phyloP scores from a whole-genome alignment of 225 moss, liverwort and hornwort species.

The Sphagnum tenellum region DNA sequence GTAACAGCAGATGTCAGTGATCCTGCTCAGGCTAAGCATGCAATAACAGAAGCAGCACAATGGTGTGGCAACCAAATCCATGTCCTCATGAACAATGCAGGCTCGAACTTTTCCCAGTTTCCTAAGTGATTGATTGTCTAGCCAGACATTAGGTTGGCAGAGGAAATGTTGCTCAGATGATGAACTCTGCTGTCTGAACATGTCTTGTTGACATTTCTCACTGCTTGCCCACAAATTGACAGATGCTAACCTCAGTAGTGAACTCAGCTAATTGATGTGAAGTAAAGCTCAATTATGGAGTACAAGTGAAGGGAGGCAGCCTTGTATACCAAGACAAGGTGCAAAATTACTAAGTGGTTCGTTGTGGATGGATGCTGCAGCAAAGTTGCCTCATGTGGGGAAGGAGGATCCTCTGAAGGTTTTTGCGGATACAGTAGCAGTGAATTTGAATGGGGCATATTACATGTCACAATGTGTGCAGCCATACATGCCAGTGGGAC shows the following conservation, averaged over 20 bases:
- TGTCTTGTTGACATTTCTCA: no score
- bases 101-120: neutral
- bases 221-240: no score
- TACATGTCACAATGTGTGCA: constrained; percentile 32
- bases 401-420: constrained; percentile 28
- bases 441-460: constrained; percentile 48
- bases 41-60: constrained; percentile 28
- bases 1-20: constrained; percentile 42
- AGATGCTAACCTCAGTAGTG: no score
- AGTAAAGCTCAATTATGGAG: no score
- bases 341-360: no score
- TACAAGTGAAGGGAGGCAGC: no score
- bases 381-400: constrained; percentile 27
- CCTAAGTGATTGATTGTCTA: no score
- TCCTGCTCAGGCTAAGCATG: constrained; percentile 22
- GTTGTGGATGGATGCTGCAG: neutral
- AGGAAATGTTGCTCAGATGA: no score
- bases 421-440: constrained; percentile 40
- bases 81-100: constrained; percentile 53
- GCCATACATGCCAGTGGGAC: constrained; percentile 38
- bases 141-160: no score
- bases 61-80: constrained; percentile 30
- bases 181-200: no score
- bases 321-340: no score
- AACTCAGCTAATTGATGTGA: no score